These are phyloP conservation scores for Lanzia echinophila DNA, from an alignment of 2,329 filamentous ascomycete species.

Conservation along the genomic window DNA sequence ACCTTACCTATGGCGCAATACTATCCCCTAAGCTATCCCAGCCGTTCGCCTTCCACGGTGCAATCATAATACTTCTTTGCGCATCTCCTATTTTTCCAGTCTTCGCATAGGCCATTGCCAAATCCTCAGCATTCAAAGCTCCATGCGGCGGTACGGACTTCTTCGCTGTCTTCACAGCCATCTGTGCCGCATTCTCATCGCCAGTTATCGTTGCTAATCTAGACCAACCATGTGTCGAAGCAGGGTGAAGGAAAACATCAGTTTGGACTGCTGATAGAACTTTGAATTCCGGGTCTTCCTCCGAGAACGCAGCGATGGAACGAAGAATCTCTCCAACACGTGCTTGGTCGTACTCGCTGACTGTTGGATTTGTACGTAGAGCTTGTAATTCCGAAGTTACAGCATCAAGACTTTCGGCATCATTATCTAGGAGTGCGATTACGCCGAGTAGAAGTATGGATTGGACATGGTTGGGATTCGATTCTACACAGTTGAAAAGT, in stretches of 20 bases:
- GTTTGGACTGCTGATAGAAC: constrained; percentile 60
- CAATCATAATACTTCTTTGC: constrained; percentile 69
- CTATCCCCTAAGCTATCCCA: constrained; percentile 23
- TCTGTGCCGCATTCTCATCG: constrained; percentile 52
- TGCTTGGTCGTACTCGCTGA: constrained; percentile 57
- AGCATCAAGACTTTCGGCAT: constrained; percentile 72
- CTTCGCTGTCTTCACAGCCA: constrained; percentile 74
- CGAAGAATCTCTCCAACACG: constrained; percentile 68
- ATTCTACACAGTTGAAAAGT: constrained; percentile 74
- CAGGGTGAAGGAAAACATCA: constrained; percentile 75
- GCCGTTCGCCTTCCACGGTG: constrained; percentile 58
- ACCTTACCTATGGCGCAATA: not conserved
- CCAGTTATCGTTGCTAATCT: constrained; percentile 58
- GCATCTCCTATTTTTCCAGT: constrained; percentile 67
- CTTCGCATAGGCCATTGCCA: constrained; percentile 68
- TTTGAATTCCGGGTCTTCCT: constrained; percentile 42
- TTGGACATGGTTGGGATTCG: constrained; percentile 66
- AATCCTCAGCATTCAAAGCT: constrained; percentile 57
- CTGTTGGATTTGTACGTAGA: constrained; percentile 60
- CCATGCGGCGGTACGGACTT: constrained; percentile 69
- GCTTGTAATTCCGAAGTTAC: constrained; percentile 70
- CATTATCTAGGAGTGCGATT: constrained; percentile 74
- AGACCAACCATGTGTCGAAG: constrained; percentile 75
- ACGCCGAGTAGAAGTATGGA: constrained; percentile 76
- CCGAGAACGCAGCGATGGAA: constrained; percentile 59